These are phyloP conservation scores for Mycena olivaceomarginata DNA, from an alignment of 768 basidiomycete genomes.

Conservation along the genomic window DNA sequence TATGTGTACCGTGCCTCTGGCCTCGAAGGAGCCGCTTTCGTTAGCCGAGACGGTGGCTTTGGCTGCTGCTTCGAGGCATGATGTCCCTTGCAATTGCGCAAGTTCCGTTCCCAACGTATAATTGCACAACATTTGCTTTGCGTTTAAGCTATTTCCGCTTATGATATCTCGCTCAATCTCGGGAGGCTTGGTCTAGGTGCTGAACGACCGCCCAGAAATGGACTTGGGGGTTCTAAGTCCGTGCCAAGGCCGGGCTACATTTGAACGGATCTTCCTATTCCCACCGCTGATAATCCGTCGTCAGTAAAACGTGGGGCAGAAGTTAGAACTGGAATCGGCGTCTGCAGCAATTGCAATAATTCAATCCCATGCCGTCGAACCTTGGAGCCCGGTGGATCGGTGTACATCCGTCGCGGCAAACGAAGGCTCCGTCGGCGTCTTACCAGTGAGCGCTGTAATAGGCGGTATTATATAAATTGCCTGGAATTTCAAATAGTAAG, in stretches of 20 bases:
- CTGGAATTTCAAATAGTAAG: no score
- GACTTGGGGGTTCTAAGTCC: not conserved
- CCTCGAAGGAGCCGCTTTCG: not conserved
- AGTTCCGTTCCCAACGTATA: slow-evolving; percentile 28
- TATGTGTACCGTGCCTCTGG: not conserved
- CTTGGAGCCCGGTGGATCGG: no score
- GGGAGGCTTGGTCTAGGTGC: not conserved
- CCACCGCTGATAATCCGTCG: not conserved
- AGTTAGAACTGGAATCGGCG: no score
- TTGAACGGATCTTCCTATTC: not conserved
- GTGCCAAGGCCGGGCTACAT: not conserved
- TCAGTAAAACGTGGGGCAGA: no score
- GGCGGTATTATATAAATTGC: no score
- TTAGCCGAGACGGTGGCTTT: not conserved
- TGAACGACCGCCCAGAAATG: not conserved
- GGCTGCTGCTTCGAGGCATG: not conserved
- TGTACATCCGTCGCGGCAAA: no score
- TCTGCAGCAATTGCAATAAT: no score
- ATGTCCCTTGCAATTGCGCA: slow-evolving; percentile 14
- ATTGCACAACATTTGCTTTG: not conserved
- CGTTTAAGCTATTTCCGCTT: slow-evolving; percentile 15
- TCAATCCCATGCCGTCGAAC: no score
- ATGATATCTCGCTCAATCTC: slow-evolving; percentile 17
- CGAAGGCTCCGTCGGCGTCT: no score
- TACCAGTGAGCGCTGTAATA: no score